A percentile compares a stretch with the other conserved stretches of the same genome.
Evolutionary conservation across 768 basidiomycete genomes (phyloP).

Genomic region (Porphyrellus cyaneotinctus): DNA sequence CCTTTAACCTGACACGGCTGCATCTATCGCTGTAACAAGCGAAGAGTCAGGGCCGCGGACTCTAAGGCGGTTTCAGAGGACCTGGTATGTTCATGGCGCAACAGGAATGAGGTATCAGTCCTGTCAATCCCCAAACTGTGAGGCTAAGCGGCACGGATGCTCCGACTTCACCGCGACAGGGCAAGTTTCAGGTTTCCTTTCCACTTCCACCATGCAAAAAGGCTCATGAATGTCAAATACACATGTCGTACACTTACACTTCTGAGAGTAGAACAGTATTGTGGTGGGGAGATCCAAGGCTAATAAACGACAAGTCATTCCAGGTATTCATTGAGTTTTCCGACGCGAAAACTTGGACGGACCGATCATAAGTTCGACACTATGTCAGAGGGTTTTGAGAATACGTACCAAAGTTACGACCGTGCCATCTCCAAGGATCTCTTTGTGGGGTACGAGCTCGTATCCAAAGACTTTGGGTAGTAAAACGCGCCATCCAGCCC

Average conservation of each 20-base stretch:
- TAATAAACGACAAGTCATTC: too few species aligned
- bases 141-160: too few species aligned
- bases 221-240: background rate
- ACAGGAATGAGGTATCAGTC: too few species aligned
- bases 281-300: too few species aligned
- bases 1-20: background rate
- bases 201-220: background rate
- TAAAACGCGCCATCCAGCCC: constrained; percentile 22
- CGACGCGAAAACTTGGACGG: background rate
- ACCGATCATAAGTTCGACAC: background rate
- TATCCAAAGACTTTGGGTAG: constrained; percentile 49
- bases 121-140: too few species aligned
- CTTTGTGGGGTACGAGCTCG: constrained; percentile 44
- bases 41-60: background rate
- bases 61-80: background rate
- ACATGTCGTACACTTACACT: background rate
- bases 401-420: constrained; percentile 42
- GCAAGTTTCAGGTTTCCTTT: background rate
- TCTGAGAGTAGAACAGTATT: background rate
- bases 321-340: background rate
- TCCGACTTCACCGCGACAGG: background rate
- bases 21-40: background rate
- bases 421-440: constrained; percentile 46
- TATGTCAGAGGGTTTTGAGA: too few species aligned
- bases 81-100: too few species aligned